Evolutionary conservation across 495 filamentous ascomycete genomes (phyloP), one percentile per base, ranked within the genome.

Genomic region (Pyronema domesticum): DNA sequence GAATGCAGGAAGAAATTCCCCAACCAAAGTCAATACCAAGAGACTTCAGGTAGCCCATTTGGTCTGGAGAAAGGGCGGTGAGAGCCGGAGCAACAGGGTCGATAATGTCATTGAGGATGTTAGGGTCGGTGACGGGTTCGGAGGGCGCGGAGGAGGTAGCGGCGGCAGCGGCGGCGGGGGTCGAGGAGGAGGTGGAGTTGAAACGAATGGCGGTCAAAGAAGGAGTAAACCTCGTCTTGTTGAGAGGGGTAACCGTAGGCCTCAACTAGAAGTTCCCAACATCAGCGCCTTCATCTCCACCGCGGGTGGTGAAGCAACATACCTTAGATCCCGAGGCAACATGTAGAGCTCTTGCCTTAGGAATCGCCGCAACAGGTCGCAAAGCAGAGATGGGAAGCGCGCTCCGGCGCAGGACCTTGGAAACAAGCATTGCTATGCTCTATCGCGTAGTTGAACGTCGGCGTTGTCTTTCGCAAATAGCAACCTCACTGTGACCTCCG

Each of bases 1-100:
- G 72, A 52, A 91, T 75, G 8, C 76, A 55, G 0, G 78, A 63
- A 0, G 85, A 82, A 2, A 81, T 74, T 18, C 91, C 89, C 72
- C 72, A 87, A 61, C 88, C 86, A 61, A 78, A 95, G 57, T 95
- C 86, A 17, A 96, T 68, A 1, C 91, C 91, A 17, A 95, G 69
- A 0, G 76, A 74, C 59, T 84, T 81, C 49, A 98, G 73, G 60
- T 85, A 95, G 49, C 91, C 91, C 56, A 91, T 80, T 15, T 77
- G 71, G 57, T 86, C 83, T 15, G 39, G 40, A 15, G 36, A n/a
- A 30, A 39, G 35, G 4, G 23, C 1, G 43, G 1, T 46, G 52
- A 36, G 11, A 2, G 11, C n/a, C 10, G 37, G 7, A n/a, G 37
- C 14, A 51, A 5, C 48, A 62, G 23, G 70, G 65, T 53, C 50